These are phyloP conservation scores for Lyophyllum decastes DNA, from an alignment of 768 basidiomycete genomes.

Conservation along the genomic window DNA sequence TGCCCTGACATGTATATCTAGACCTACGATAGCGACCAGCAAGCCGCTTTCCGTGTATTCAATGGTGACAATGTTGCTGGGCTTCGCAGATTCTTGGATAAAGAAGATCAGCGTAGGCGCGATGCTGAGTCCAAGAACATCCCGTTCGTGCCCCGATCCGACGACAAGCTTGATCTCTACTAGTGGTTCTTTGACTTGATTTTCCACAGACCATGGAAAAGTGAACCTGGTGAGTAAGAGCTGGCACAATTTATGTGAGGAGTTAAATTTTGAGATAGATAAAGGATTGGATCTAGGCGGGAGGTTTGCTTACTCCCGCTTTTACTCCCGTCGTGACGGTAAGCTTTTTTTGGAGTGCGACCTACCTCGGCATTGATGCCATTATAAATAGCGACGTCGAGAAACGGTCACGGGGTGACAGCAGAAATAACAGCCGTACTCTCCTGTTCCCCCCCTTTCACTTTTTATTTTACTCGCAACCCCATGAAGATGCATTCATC, in stretches of 20 bases:
- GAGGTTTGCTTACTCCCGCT: no score
- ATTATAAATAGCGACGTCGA: not conserved
- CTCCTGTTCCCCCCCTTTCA: not conserved
- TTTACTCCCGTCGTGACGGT: not conserved
- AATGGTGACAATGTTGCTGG: slow-evolving; percentile 64
- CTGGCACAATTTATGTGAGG: not conserved
- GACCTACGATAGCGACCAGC: slow-evolving; percentile 68
- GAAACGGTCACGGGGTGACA: not conserved
- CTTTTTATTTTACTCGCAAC: not conserved
- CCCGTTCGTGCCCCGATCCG: slow-evolving; percentile 58
- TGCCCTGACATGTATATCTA: slow-evolving; percentile 25
- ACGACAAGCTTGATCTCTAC: slow-evolving; percentile 66
- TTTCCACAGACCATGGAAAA: not conserved
- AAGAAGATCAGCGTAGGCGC: slow-evolving; percentile 59
- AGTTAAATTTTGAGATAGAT: no score
- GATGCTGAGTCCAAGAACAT: slow-evolving; percentile 63
- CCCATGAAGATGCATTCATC: not conserved
- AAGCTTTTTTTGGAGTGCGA: not conserved
- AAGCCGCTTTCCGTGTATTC: slow-evolving; percentile 78
- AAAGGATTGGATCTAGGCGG: no score
- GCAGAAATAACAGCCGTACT: not conserved
- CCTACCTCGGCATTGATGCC: not conserved
- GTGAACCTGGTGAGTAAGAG: not conserved
- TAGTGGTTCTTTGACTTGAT: slow-evolving; percentile 24
- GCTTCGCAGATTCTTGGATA: slow-evolving; percentile 70